Percentiles rank a stretch among this genome's conserved stretches.
These are phyloP conservation scores for Phaeosphaeria sp. DNA, from an alignment of 2,329 filamentous ascomycete genomes.

Conservation along the genomic window DNA sequence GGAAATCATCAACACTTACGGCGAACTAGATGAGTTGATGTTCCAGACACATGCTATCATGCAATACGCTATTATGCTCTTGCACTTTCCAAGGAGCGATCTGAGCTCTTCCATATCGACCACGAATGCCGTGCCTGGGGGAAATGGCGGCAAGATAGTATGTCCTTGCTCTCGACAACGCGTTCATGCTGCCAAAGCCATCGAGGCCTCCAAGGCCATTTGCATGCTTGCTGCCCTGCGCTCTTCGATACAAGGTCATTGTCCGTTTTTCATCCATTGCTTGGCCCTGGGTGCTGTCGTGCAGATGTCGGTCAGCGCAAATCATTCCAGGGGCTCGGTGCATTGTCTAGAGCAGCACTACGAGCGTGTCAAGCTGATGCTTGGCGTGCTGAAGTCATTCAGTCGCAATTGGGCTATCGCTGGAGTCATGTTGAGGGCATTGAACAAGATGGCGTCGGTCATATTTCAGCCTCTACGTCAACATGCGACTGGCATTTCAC, in stretches of 20 bases:
- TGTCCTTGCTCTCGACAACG: conserved; percentile 47
- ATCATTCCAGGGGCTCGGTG: conserved; percentile 7
- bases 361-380: conserved; percentile 21
- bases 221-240: conserved; percentile 73
- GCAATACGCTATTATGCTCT: conserved; percentile 30
- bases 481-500: not conserved
- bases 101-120: conserved; percentile 11
- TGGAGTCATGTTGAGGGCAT: conserved; percentile 10
- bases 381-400: conserved; percentile 21
- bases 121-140: conserved; percentile 14
- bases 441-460: conserved; percentile 17
- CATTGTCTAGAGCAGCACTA: conserved; percentile 23
- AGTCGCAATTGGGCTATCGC: conserved; percentile 18
- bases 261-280: conserved; percentile 27
- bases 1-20: conserved; percentile 69
- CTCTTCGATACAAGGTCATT: conserved; percentile 69
- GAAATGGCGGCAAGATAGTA: conserved; percentile 14
- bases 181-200: conserved; percentile 75
- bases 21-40: conserved; percentile 81
- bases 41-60: conserved; percentile 84
- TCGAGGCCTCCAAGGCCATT: conserved; percentile 76
- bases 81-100: conserved; percentile 25
- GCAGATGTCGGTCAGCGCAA: conserved; percentile 69
- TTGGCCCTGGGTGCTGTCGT: conserved; percentile 27
- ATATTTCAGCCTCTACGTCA: not conserved